Evolutionary conservation across 495 filamentous ascomycete genomes (phyloP), one percentile per base, ranked within the genome.

Genomic region (Penicillium egyptiacum): DNA sequence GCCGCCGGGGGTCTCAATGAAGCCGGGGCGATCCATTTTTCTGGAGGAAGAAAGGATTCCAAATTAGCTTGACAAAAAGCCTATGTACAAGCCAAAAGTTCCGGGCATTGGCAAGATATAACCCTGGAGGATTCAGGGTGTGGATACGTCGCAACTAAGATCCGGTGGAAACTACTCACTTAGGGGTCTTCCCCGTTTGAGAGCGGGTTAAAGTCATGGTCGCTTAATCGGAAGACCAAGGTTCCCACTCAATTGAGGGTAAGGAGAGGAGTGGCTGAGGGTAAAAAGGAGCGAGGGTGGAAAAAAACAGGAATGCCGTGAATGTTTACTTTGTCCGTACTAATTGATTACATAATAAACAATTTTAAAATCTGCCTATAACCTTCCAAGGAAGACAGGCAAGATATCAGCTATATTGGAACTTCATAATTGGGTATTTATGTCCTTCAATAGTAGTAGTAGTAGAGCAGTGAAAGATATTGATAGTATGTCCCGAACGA

Each of bases 1-100:
- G 48, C 78, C 70, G 45, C 78, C 70, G 50, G 84, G 82, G 14
- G 84, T 85, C 58, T 83, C 81, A 50, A 85, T 78, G 57, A 79
- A 83, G 50, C 80, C 81, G 35, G 77, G 78, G 49, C 80, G 77
- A 30, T 80, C 78, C 55, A 80, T 77, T 71, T 82, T 85, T 67
- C 84, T 87, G 48, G 10, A 31, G 19, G 43, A 39, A 54, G 45
- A 30, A 41, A 40, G 41, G 55, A 45, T n/a, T 44, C 16, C 9
- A 33, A 17, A 48, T 66, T 50, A 61, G 53, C 37, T 31, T 28
- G 14, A 37, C n/a, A 54, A 57, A 53, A 42, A 35, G 39, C 39
- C 5, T 30, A 22, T 39, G 7, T 17, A n/a, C 35, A 39, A 17
- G 11, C 16, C n/a, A 42, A 9, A 17, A 44, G 5, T 20, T 46